Conservation (phyloP, 768 basidiomycete species). For the Rhizopogon roseolus region DNA sequence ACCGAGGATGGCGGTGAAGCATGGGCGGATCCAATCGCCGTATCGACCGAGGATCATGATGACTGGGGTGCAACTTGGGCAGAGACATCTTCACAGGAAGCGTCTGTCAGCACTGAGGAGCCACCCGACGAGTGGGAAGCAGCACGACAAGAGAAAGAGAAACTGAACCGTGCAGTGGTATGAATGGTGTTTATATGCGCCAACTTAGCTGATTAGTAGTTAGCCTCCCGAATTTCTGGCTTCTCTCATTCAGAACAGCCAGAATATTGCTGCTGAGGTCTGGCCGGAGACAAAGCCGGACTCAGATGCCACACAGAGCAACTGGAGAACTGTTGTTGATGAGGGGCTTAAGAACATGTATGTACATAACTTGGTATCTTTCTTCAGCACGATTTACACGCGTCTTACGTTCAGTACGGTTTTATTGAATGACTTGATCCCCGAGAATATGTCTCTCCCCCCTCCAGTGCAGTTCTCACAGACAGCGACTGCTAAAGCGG, state of each 20-base stretch:
- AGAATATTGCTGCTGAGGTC: conserved; percentile 45
- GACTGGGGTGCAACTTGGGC: conserved; percentile 44
- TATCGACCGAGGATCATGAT: conserved; percentile 2
- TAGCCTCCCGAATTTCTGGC: conserved; percentile 70
- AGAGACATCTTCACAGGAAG: conserved; percentile 12
- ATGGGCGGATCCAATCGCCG: conserved; percentile 4
- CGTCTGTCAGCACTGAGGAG: conserved; percentile 14
- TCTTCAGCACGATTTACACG: conserved; percentile 3
- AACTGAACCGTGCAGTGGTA: conserved; percentile 61
- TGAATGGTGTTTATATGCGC: conserved; percentile 21
- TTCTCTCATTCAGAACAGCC: conserved; percentile 49
- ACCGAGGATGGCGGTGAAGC: conserved; percentile 11
- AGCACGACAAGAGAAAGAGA: conserved; percentile 53
- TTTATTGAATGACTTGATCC: conserved; percentile 40
- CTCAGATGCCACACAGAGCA: conserved; percentile 22
- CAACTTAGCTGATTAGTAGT: neutral
- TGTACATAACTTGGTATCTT: conserved; percentile 25
- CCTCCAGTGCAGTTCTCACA: conserved; percentile 45
- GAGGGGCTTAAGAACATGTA: conserved; percentile 51
- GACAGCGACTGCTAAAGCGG: conserved; percentile 53
- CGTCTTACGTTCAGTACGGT: conserved; percentile 29
- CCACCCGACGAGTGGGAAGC: conserved; percentile 63
- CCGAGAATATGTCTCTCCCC: conserved; percentile 47
- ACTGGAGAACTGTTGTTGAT: conserved; percentile 41
- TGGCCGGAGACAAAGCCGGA: conserved; percentile 36